These are phyloP conservation scores for Teunomyces panamensis DNA, from an alignment of 805 yeast species.

Conservation along the genomic window DNA sequence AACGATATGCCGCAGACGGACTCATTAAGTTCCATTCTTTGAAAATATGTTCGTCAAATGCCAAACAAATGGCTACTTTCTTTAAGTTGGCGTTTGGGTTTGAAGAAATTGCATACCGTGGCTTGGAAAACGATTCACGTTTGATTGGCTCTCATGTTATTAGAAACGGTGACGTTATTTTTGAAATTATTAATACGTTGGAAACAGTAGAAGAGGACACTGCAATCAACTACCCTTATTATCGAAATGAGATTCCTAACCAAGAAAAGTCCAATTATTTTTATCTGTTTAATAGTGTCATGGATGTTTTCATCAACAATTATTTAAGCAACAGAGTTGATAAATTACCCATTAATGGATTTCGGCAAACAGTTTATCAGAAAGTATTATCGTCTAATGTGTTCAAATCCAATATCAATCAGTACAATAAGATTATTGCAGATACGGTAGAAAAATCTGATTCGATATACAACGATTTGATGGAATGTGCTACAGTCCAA, in stretches of 20 bases:
- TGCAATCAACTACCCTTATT: constrained; percentile 9
- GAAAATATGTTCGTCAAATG: constrained; percentile 72
- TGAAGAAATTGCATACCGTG: constrained; percentile 55
- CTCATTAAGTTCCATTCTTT: constrained; percentile 58
- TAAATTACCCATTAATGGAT: constrained; percentile 5
- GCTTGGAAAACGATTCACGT: constrained; percentile 66
- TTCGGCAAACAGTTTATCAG: constrained; percentile 10
- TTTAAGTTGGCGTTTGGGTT: constrained; percentile 63
- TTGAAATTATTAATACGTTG: constrained; percentile 47
- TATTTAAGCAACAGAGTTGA: constrained; percentile 33
- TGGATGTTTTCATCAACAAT: constrained; percentile 32
- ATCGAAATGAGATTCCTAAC: constrained; percentile 10
- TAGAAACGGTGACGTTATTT: constrained; percentile 48
- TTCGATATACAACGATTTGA: constrained; percentile 14
- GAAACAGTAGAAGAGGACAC: constrained; percentile 21
- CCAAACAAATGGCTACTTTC: constrained; percentile 58
- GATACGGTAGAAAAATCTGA: constrained; percentile 16
- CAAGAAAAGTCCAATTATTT: neutral
- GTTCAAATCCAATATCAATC: constrained; percentile 9
- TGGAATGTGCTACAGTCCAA: constrained; percentile 17
- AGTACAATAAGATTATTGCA: constrained; percentile 9
- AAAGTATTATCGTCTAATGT: constrained; percentile 12
- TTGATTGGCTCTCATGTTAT: constrained; percentile 59
- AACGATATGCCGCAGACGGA: constrained; percentile 25
- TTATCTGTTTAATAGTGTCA: constrained; percentile 7